Percentiles rank a stretch among this genome's conserved stretches.
phyloP scores from a whole-genome alignment of 2,329 filamentous ascomycete species.

The Ophiocordyceps camponoti-leonardi region DNA sequence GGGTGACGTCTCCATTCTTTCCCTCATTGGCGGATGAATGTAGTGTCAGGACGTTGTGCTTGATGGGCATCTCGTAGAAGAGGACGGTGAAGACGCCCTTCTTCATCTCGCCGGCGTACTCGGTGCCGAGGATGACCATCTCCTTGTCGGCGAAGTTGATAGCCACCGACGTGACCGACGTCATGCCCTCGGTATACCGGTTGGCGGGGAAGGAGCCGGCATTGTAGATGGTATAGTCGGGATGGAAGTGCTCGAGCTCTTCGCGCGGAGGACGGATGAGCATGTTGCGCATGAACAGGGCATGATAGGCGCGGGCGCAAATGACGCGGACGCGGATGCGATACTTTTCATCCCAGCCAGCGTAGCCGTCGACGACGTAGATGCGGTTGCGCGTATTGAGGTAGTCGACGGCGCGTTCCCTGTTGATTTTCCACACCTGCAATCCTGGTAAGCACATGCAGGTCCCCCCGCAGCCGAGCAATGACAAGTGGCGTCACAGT shows the following conservation, averaged over 20 bases:
- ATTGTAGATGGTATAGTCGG: slow-evolving; percentile 99
- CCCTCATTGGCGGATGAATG: slow-evolving; percentile 99
- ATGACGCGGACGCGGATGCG: slow-evolving; percentile 94
- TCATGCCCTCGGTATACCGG: slow-evolving; percentile 96
- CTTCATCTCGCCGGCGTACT: slow-evolving; percentile 77
- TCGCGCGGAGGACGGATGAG: slow-evolving; percentile 83
- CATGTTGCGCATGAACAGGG: slow-evolving; percentile 99
- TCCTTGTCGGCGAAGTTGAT: slow-evolving; percentile 99
- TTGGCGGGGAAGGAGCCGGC: slow-evolving; percentile 97
- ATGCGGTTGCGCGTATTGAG: slow-evolving; percentile 97
- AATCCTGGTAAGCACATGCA: neutral
- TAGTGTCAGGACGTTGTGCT: slow-evolving; percentile 96
- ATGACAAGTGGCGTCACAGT: neutral
- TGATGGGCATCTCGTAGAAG: slow-evolving; percentile 99
- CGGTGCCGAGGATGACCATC: slow-evolving; percentile 98
- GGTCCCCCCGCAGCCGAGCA: no score
- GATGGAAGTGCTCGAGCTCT: slow-evolving; percentile 94
- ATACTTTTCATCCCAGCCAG: slow-evolving; percentile 98
- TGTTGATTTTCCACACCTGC: slow-evolving; percentile 98
- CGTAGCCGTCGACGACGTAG: slow-evolving; percentile 94
- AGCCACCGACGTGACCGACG: slow-evolving; percentile 88
- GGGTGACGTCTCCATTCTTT: slow-evolving; percentile 82
- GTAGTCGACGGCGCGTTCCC: slow-evolving; percentile 96
- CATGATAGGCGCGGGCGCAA: slow-evolving; percentile 97
- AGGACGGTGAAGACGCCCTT: slow-evolving; percentile 98